Base-by-base conservation (phyloP, 257 asterid genomes). In the Capsicum pubescens region DNA sequence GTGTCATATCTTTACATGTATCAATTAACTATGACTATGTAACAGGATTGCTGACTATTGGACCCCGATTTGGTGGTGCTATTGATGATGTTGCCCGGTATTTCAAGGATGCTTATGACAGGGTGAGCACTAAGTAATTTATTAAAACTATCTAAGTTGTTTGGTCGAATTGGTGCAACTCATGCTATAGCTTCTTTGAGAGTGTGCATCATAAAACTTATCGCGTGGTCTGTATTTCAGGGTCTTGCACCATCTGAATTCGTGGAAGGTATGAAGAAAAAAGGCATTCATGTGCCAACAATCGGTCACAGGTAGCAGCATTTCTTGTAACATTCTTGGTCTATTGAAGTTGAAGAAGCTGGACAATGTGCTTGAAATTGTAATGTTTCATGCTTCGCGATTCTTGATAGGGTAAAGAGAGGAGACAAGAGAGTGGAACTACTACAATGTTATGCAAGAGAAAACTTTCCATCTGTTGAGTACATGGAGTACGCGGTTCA, bases 11-110 rank as follows among this genome's bases (percentile, higher is more conserved):
- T 39, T 39, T 39, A 39, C 44, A 39, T 39, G 44, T 39, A 39
- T 39, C 78, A 36, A 68, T 19, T 61, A 8, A 68, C 85, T 83
- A 84, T 32, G n/a, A 32, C 55, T 74, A 64, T 91, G 80, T 86
- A 84, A 87, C 86, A 96, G 98, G 98, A 87, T 89, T 97, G 86
- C 61, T 97, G 87, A 97, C 99, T 50, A 95, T 97, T 86, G 99
- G 98, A 86, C 99, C 99, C 21, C 93, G 98, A 87, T 93, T 97
- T 84, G 98, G 99, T 81, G 99, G 99, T 70, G 99, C 98, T 84
- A 86, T 95, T 80, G 95, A 91, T 94, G 98, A 42, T 42, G 54
- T 55, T 44, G 55, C 77, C 55, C 7, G 32, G 14, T 39, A 69
- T 39, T 69, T 97, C 83, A 97, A 97, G 94, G 99, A 97, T 92